Evolutionary conservation across 225 moss, liverwort and hornwort genomes (phyloP).

Genomic region (Sphagnum contortum): DNA sequence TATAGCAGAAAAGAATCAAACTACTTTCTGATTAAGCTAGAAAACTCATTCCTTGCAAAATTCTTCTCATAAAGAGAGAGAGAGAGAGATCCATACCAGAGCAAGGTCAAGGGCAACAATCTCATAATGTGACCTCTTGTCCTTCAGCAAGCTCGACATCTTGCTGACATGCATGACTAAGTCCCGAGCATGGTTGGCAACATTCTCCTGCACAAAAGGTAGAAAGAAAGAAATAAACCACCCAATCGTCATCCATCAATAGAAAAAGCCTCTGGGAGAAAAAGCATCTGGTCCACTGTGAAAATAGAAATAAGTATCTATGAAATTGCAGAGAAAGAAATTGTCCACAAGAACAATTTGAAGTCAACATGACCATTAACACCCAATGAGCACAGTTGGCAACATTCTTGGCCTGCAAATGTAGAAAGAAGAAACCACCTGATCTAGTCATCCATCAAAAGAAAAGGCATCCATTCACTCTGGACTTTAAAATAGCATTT

Average conservation of each 20-base stretch:
- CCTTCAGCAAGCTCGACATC: constrained; percentile 11
- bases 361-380: too few species aligned
- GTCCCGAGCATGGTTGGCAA: constrained; percentile 17
- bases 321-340: not conserved
- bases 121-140: constrained; percentile 9
- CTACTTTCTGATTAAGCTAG: too few species aligned
- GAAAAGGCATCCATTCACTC: too few species aligned
- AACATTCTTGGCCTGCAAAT: too few species aligned
- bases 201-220: constrained; percentile 19
- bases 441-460: too few species aligned
- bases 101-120: constrained; percentile 34
- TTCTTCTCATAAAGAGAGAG: not conserved
- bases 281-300: not conserved
- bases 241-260: not conserved
- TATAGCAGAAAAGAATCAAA: not conserved
- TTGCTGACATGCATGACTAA: constrained; percentile 15
- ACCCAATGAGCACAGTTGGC: too few species aligned
- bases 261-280: not conserved
- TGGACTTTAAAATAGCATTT: too few species aligned
- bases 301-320: not conserved
- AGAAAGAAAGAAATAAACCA: constrained; percentile 2
- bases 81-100: constrained; percentile 8
- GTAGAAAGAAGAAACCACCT: too few species aligned
- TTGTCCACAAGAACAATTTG: too few species aligned
- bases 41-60: too few species aligned